phyloP scores from a whole-genome alignment of 805 yeast species.

The Metschnikowia anglica region DNA sequence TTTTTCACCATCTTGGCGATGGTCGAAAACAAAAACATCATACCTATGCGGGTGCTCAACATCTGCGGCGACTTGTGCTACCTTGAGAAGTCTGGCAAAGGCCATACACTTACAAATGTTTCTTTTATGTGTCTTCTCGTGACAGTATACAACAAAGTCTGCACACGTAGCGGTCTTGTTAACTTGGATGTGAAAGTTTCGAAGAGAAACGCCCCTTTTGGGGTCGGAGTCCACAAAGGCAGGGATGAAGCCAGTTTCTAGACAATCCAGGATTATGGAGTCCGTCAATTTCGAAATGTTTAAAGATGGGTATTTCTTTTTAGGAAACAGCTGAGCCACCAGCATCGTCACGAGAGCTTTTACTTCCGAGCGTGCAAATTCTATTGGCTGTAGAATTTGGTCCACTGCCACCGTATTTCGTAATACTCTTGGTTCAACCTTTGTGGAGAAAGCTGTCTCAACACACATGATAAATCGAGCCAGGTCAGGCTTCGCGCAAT shows the following conservation, averaged over 20 bases:
- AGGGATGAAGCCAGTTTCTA: conserved; percentile 46
- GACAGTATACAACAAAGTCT: conserved; percentile 68
- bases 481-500: conserved; percentile 23
- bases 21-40: conserved; percentile 24
- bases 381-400: conserved; percentile 54
- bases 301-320: neutral
- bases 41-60: conserved; percentile 9
- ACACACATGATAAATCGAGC: conserved; percentile 44
- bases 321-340: conserved; percentile 10
- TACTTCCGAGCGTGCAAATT: conserved; percentile 39
- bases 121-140: conserved; percentile 6
- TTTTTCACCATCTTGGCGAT: conserved; percentile 7
- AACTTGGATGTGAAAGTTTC: conserved; percentile 85
- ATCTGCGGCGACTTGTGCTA: conserved; percentile 34
- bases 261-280: conserved; percentile 42
- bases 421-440: conserved; percentile 27
- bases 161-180: conserved; percentile 74
- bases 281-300: conserved; percentile 19
- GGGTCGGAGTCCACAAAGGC: conserved; percentile 63
- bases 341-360: conserved; percentile 4
- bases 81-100: conserved; percentile 35
- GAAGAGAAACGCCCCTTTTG: conserved; percentile 65
- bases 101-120: conserved; percentile 18
- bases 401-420: conserved; percentile 54
- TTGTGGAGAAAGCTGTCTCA: conserved; percentile 5